These are phyloP conservation scores for Thelonectria rubi DNA, from an alignment of 2,329 filamentous ascomycete genomes.

Conservation along the genomic window DNA sequence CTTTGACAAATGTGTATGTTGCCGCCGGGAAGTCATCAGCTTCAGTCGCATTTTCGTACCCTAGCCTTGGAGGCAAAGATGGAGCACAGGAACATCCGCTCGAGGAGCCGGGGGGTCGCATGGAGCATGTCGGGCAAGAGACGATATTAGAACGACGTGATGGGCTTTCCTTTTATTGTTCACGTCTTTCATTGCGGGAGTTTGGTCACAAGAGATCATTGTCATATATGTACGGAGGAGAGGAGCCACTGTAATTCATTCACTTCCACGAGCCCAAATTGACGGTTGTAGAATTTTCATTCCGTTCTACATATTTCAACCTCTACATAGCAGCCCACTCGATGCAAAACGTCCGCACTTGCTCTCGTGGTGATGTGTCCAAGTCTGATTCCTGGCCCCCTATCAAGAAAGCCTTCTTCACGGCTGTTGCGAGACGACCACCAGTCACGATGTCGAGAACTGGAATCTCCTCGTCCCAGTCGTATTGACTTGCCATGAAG, in stretches of 20 bases:
- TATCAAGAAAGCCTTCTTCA: constrained; percentile 94
- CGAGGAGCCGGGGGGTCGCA: neutral
- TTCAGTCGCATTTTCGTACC: constrained; percentile 94
- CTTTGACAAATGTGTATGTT: constrained; percentile 96
- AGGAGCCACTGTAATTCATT: constrained; percentile 17
- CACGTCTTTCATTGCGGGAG: constrained; percentile 22
- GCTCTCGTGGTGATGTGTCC: constrained; percentile 45
- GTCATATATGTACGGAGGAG: constrained; percentile 13
- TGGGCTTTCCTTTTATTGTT: constrained; percentile 9
- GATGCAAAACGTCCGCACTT: constrained; percentile 80
- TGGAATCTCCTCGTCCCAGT: constrained; percentile 88
- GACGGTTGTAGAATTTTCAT: constrained; percentile 17
- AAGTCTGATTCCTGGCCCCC: constrained; percentile 68
- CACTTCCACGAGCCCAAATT: constrained; percentile 6
- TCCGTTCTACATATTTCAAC: constrained; percentile 1
- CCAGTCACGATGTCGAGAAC: constrained; percentile 87
- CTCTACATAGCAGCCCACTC: constrained; percentile 93
- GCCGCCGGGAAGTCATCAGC: constrained; percentile 84
- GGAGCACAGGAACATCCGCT: neutral
- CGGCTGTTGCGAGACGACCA: constrained; percentile 88
- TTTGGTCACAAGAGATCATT: constrained; percentile 19
- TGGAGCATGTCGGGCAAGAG: constrained; percentile 2
- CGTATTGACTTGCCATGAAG: constrained; percentile 83
- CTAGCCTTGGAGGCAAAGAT: constrained; percentile 10
- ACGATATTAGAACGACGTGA: constrained; percentile 8